Evolutionary conservation across 345 rosid species (phyloP).

Genomic region (Rhizophora apiculata): DNA sequence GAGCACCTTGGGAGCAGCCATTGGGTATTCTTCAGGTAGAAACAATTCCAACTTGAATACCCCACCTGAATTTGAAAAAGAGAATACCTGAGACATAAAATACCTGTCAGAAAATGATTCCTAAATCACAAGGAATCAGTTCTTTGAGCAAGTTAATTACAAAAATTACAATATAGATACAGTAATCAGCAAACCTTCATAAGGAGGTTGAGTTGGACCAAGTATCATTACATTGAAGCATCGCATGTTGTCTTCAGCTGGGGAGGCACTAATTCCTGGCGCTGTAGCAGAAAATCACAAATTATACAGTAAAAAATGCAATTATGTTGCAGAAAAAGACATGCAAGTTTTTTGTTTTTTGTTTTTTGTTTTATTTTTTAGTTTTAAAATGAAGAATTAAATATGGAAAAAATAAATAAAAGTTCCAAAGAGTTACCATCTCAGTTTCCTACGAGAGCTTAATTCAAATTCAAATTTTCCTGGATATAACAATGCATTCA

Average conservation of each 20-base stretch:
- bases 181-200: constrained; percentile 54
- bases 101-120: too few species aligned
- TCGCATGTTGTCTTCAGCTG: constrained; percentile 92
- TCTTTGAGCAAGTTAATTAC: too few species aligned
- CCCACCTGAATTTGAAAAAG: constrained; percentile 53
- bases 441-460: background rate
- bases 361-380: too few species aligned
- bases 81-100: constrained; percentile 7
- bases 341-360: too few species aligned
- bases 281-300: constrained; percentile 44
- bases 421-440: background rate
- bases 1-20: constrained; percentile 97
- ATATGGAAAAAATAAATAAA: too few species aligned
- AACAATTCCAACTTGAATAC: constrained; percentile 97
- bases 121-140: background rate
- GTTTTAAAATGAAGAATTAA: background rate
- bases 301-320: background rate
- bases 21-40: constrained; percentile 98
- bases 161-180: too few species aligned
- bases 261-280: constrained; percentile 95
- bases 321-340: too few species aligned
- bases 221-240: constrained; percentile 98
- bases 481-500: too few species aligned
- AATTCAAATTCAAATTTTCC: too few species aligned
- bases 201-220: constrained; percentile 92